Percentiles rank a stretch among this genome's conserved stretches.
Conservation (phyloP, 2,329 filamentous ascomycete genomes). For the Colletotrichum sp. region DNA sequence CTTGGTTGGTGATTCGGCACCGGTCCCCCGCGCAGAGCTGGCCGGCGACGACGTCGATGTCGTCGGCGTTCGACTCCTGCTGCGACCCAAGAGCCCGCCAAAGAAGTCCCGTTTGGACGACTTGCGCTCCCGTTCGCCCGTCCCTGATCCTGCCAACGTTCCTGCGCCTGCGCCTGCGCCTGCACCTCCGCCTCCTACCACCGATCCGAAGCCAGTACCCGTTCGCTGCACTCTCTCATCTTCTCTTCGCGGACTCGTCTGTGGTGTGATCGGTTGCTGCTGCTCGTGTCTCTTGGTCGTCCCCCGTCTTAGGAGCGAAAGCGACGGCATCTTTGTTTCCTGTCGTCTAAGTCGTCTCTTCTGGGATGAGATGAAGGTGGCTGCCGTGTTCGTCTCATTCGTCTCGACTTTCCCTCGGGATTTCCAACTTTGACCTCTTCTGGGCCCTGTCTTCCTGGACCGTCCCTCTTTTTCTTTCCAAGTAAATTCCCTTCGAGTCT, state of each 20-base stretch:
- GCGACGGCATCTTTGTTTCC: constrained; percentile 32
- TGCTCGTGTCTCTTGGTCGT: constrained; percentile 22
- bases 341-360: neutral
- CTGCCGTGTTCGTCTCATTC: constrained; percentile 11
- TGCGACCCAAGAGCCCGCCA: constrained; percentile 31
- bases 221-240: neutral
- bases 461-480: neutral
- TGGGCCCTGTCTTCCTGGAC: neutral
- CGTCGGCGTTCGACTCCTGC: constrained; percentile 15
- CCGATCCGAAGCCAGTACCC: neutral
- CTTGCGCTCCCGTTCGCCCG: constrained; percentile 23
- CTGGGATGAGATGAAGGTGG: neutral
- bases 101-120: constrained; percentile 36
- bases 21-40: constrained; percentile 1
- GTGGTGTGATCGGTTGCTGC: constrained; percentile 1
- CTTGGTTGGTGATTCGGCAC: constrained; percentile 16
- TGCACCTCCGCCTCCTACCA: neutral
- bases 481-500: neutral
- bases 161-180: constrained; percentile 1
- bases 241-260: neutral
- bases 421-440: neutral
- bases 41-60: neutral
- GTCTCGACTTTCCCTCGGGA: neutral
- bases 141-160: neutral
- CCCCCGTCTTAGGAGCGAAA: constrained; percentile 32